Conservation (phyloP, 768 basidiomycete species). For the Infundibulicybe gibba region DNA sequence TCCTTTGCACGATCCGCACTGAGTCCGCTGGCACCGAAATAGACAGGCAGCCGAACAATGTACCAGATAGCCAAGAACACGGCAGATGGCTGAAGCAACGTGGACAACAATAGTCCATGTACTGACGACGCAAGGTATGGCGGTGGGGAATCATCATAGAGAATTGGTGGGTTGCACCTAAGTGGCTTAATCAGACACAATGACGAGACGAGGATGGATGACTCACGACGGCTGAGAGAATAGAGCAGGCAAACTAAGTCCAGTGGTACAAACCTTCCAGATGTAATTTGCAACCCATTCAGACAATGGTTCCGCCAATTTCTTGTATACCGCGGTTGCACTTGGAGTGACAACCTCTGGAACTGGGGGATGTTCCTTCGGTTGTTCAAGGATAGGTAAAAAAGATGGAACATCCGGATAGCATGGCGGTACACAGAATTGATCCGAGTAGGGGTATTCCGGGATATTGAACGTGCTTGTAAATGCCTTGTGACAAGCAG, state of each 20-base stretch:
- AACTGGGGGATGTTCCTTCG: slow-evolving; percentile 35
- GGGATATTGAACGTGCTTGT: slow-evolving; percentile 7
- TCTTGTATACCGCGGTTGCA: slow-evolving; percentile 60
- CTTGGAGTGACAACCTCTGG: slow-evolving; percentile 45
- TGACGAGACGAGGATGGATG: neutral
- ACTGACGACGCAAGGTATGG: slow-evolving; percentile 54
- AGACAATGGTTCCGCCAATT: slow-evolving; percentile 71
- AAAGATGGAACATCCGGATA: slow-evolving; percentile 19
- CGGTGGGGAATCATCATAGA: slow-evolving; percentile 46
- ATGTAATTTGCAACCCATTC: slow-evolving; percentile 79
- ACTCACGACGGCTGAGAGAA: slow-evolving; percentile 59
- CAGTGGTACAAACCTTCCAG: slow-evolving; percentile 82
- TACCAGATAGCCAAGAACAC: slow-evolving; percentile 81
- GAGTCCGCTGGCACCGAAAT: slow-evolving; percentile 50
- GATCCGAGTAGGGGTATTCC: slow-evolving; percentile 8
- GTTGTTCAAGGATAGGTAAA: slow-evolving; percentile 22
- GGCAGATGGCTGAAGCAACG: slow-evolving; percentile 78
- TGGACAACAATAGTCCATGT: slow-evolving; percentile 73
- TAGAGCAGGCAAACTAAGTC: slow-evolving; percentile 50
- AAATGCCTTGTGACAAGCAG: slow-evolving; percentile 1
- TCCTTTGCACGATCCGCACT: slow-evolving; percentile 55
- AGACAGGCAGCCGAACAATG: slow-evolving; percentile 72
- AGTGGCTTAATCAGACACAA: neutral
- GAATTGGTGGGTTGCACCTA: slow-evolving; percentile 28
- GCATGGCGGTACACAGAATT: slow-evolving; percentile 13